phyloP scores from a whole-genome alignment of 73 alveolate genomes.

The Paramecium bursaria region DNA sequence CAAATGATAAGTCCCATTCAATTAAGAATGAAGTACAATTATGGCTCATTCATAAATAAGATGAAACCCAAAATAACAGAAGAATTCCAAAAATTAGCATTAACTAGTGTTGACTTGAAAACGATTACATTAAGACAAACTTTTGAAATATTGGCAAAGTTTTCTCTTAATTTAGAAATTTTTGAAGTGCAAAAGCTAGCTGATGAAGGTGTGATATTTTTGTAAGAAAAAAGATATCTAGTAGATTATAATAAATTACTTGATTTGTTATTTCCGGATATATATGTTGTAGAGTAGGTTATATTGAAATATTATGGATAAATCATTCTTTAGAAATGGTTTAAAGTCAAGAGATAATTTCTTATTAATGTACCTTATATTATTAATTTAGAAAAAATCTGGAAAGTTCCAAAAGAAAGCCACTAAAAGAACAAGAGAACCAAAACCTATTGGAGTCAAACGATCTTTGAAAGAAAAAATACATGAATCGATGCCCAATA shows the following conservation, averaged over 20 bases:
- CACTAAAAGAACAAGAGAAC: slow-evolving; percentile 27
- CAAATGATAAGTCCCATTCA: slow-evolving; percentile 49
- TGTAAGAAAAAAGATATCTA: slow-evolving; percentile 23
- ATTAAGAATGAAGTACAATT: slow-evolving; percentile 50
- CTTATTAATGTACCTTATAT: too few relatives aligned
- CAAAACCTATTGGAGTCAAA: slow-evolving; percentile 45
- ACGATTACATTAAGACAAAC: slow-evolving; percentile 20
- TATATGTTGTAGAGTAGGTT: slow-evolving; percentile 10
- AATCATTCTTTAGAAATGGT: slow-evolving; percentile 7
- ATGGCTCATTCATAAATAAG: slow-evolving; percentile 11
- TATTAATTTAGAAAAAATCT: not conserved
- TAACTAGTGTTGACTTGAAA: slow-evolving; percentile 1
- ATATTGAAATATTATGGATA: slow-evolving; percentile 10
- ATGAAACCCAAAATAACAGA: slow-evolving; percentile 44
- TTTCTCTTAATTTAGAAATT: slow-evolving; percentile 31
- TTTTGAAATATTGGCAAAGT: not conserved
- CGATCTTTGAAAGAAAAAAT: slow-evolving; percentile 39
- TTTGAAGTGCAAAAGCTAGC: slow-evolving; percentile 39
- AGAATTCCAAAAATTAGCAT: slow-evolving; percentile 20
- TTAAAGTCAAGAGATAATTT: not conserved
- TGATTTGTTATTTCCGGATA: slow-evolving; percentile 25
- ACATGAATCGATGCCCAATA: slow-evolving; percentile 10
- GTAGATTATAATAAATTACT: slow-evolving; percentile 32
- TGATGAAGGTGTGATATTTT: not conserved
- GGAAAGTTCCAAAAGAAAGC: slow-evolving; percentile 34